Evolutionary conservation across 2,329 filamentous ascomycete genomes (phyloP).

Genomic region (Cladosporium oxysporum): DNA sequence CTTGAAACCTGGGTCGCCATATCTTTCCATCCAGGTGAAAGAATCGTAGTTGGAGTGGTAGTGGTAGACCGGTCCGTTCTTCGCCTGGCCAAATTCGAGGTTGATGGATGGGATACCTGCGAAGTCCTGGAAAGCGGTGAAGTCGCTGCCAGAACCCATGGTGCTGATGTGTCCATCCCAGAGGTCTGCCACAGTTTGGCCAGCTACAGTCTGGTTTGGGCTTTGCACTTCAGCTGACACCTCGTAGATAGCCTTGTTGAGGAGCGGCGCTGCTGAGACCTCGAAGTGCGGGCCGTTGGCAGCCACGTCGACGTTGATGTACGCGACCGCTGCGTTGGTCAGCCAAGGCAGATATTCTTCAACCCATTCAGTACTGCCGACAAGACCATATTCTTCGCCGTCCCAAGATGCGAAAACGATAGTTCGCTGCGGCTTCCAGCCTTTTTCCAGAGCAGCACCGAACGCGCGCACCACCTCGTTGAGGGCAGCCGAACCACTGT

Average conservation of each 20-base stretch:
- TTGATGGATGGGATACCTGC: constrained; percentile 53
- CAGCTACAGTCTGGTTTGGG: constrained; percentile 70
- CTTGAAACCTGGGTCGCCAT: constrained; percentile 65
- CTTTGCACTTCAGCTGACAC: constrained; percentile 62
- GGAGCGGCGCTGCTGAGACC: constrained; percentile 69
- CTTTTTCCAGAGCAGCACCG: constrained; percentile 67
- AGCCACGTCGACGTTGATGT: constrained; percentile 82
- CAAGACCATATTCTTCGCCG: constrained; percentile 76
- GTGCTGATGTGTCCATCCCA: constrained; percentile 60
- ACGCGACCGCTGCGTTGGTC: constrained; percentile 70
- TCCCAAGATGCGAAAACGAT: constrained; percentile 79
- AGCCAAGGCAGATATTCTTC: constrained; percentile 88
- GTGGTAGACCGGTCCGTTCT: constrained; percentile 60
- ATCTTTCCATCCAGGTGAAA: constrained; percentile 80
- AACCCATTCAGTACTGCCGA: constrained; percentile 91
- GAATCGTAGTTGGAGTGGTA: constrained; percentile 86
- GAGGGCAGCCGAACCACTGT: constrained; percentile 76
- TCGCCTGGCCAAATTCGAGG: constrained; percentile 44
- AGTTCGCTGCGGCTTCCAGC: constrained; percentile 84
- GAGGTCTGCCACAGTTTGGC: constrained; percentile 67
- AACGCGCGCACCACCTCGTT: constrained; percentile 79
- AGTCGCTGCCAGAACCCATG: constrained; percentile 55
- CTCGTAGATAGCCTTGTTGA: constrained; percentile 72
- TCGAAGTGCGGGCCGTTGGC: constrained; percentile 65
- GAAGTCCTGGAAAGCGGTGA: constrained; percentile 56